Evolutionary conservation across 495 filamentous ascomycete species (phyloP), one percentile per base, ranked within the genome.

Genomic region (Xylaria sp.): DNA sequence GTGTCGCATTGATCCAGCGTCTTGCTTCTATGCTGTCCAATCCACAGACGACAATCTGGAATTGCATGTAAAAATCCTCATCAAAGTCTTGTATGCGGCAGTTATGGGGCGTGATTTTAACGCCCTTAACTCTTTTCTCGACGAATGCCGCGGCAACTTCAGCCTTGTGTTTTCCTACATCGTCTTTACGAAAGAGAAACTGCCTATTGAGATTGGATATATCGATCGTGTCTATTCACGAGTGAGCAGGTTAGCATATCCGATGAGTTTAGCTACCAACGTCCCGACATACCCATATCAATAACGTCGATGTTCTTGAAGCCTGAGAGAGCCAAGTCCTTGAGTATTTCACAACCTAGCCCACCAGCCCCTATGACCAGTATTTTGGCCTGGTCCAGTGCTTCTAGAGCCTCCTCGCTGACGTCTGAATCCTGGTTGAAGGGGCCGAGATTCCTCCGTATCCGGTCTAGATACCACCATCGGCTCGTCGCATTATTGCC

Each of bases 281-380:
- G 14, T 52, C 14, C 24, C 43, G 17, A 46, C 76, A 15, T 67
- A 78, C 76, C 95, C 97, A 99, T 99, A 84, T 99, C 97, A 74
- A 99, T 98, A 48, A 99, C 95, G 84, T 98, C 94, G 70, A 99
- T 97, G 78, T 98, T 87, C 80, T 92, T 97, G 84, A 98, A 98
- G 14, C 97, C 94, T 4, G 95, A 97, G 4, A 98, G 86, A 37
- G 97, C 96, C 12, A 99, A 88, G 75, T 98, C 94, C 85, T 99
- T 99, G 48, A 99, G 81, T 61, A 99, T 95, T 80, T 99, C 97
- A 75, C 97, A 99, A 70, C 97, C 97, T 73, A 99, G 80, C 14
- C 97, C 97, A 69, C 97, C 97, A 72, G 97, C 97, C 52, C 97
- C 97, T 69, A 93, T 97, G 69, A 73, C 85, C 87, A 97, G 77